Evolutionary conservation across 768 basidiomycete species (phyloP), one percentile per base, ranked within the genome.

Genomic region (Basidioascus undulatus): DNA sequence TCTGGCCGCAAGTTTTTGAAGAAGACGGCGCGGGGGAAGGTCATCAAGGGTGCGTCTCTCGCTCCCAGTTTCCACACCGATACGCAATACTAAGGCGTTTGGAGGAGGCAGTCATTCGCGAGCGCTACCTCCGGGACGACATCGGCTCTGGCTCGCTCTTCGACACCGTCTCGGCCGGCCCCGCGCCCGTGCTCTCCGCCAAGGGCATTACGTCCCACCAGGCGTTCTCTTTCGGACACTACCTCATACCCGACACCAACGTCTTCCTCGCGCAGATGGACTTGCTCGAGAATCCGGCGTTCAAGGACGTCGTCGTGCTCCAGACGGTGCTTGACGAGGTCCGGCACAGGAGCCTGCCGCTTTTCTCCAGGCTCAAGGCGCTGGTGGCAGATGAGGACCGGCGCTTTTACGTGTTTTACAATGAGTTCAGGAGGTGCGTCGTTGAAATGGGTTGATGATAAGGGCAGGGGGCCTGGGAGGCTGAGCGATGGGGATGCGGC

Each of bases 291-390:
- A 80, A 78, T 0, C 60, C 67, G 2, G 61, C 72, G 1, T 80
- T 87, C 50, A 66, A 60, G 0, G 83, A 87, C 0, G 72, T 94
- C 40, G 74, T 98, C 41, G 62, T 98, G 19, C 69, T 92, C 2
- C 89, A 96, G 59, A 98, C 89, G 0, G 87, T 94, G 2, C 64
- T 96, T 39, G 81, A 92, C 48, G 92, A 98, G 70, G 84, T 94
- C 44, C 69, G 89, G 43, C 92, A 96, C 55, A 69, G 92, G 16
- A 84, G 80, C 1, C 61, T 96, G 20, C 89, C 89, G 4, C 61
- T 96, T 13, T 84, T 82, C 60, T 94, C 86, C 55, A 76, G 87
- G 25, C 66, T 98, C 47, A 87, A 81, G 50, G 70, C 76, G 1
- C 65, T 96, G 35, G 66, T 76, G 24, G 77, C 72, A 46, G 70